Evolutionary conservation across 2,329 filamentous ascomycete species (phyloP).

Genomic region (Penicillium oxalicum): DNA sequence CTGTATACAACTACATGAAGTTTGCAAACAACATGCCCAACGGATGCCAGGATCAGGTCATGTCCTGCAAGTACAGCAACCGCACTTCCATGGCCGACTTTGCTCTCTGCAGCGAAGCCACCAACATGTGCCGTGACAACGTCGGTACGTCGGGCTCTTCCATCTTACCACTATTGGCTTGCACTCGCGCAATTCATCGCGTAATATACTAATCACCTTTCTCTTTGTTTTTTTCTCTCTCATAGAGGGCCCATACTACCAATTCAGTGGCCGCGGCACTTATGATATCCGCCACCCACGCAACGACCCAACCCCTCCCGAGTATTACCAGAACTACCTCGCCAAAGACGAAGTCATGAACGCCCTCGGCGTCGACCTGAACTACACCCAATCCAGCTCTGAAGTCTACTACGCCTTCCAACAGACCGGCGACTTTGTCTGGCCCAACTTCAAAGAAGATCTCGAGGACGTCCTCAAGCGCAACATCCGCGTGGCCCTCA

Average conservation of each 20-base stretch:
- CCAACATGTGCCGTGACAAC: constrained; percentile 50
- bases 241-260: constrained; percentile 50
- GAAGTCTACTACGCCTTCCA: constrained; percentile 46
- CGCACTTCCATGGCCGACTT: constrained; percentile 48
- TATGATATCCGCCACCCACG: constrained; percentile 57
- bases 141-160: constrained; percentile 38
- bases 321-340: constrained; percentile 58
- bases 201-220: not conserved
- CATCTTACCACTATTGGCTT: not conserved
- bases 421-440: constrained; percentile 56
- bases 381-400: constrained; percentile 47
- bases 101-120: constrained; percentile 50
- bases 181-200: too few relatives aligned
- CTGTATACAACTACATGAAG: constrained; percentile 54
- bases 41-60: constrained; percentile 57
- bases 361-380: constrained; percentile 58
- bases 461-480: constrained; percentile 55
- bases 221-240: not conserved
- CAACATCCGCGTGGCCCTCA: constrained; percentile 63
- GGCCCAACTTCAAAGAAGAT: constrained; percentile 54
- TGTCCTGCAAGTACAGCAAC: constrained; percentile 59
- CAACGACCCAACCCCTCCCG: constrained; percentile 57
- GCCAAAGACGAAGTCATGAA: constrained; percentile 54
- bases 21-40: constrained; percentile 57
- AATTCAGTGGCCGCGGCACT: constrained; percentile 48